These are phyloP conservation scores for Ustanciosporium gigantosporum DNA, from an alignment of 1,284 basidiomycete species.

Conservation along the genomic window DNA sequence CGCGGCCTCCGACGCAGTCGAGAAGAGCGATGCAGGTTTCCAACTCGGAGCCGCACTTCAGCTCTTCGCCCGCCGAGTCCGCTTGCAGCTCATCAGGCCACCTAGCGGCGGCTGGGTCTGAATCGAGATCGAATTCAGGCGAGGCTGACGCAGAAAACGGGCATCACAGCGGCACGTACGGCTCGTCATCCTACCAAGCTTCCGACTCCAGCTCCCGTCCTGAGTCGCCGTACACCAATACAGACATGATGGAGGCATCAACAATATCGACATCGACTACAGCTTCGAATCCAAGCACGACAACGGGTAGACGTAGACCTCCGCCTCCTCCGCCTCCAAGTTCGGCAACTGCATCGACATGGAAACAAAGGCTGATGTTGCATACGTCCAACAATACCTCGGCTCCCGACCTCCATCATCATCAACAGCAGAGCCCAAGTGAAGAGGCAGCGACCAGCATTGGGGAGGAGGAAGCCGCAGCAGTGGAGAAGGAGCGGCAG, in stretches of 20 bases:
- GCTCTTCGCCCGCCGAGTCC: background rate
- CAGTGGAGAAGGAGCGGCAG: background rate
- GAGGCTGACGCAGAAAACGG: too few species aligned
- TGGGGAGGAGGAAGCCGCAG: background rate
- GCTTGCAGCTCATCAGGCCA: too few species aligned
- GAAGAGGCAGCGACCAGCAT: background rate
- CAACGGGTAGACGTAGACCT: too few species aligned
- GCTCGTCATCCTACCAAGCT: background rate
- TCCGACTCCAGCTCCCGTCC: background rate
- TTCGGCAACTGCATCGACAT: too few species aligned
- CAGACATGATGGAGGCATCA: background rate
- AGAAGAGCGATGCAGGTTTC: slow-evolving; percentile 11
- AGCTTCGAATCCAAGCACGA: too few species aligned
- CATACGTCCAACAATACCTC: slow-evolving; percentile 1
- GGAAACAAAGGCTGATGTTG: too few species aligned
- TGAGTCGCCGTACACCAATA: background rate
- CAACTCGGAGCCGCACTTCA: background rate
- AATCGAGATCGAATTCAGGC: too few species aligned
- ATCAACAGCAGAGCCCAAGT: too few species aligned
- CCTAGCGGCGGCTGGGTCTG: too few species aligned
- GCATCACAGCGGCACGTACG: too few species aligned
- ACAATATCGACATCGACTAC: too few species aligned
- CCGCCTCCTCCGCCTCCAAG: background rate
- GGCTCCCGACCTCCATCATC: background rate
- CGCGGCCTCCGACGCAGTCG: slow-evolving; percentile 12